Conservation (phyloP, 805 yeast species). For the Hanseniaspora lachancei region DNA sequence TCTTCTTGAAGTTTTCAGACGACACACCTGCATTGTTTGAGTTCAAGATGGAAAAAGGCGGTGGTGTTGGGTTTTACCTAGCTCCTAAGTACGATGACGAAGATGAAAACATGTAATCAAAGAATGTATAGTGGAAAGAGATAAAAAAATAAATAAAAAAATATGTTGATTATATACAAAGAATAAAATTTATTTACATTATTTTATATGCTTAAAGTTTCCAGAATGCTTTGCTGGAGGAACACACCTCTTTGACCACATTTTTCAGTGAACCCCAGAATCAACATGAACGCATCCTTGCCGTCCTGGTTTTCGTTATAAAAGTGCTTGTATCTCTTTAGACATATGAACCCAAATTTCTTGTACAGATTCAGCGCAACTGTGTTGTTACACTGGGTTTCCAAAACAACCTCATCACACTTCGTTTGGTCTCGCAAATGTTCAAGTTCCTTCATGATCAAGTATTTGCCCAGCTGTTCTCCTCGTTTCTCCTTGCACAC, state of each 20-base stretch:
- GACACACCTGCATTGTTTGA: constrained; percentile 91
- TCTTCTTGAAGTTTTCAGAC: constrained; percentile 75
- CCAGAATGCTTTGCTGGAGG: constrained; percentile 8
- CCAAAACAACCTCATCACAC: constrained; percentile 86
- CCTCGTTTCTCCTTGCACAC: constrained; percentile 63
- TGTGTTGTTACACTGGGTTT: constrained; percentile 72
- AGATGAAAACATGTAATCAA: constrained; percentile 36
- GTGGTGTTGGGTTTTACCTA: constrained; percentile 85
- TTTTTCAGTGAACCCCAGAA: constrained; percentile 61
- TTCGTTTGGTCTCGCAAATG: constrained; percentile 43
- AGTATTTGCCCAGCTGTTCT: constrained; percentile 62
- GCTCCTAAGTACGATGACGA: constrained; percentile 92
- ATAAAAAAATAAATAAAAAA: background rate
- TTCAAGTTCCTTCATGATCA: constrained; percentile 50
- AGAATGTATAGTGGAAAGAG: background rate
- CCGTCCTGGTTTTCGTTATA: constrained; percentile 41
- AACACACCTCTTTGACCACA: constrained; percentile 46
- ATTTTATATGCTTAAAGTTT: background rate
- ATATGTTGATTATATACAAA: background rate
- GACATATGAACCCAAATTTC: constrained; percentile 59
- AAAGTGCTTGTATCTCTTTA: constrained; percentile 74
- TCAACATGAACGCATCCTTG: constrained; percentile 81
- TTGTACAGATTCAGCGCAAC: constrained; percentile 63
- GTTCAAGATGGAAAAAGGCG: constrained; percentile 69
- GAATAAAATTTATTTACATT: too few relatives aligned